Evolutionary conservation across 2,329 filamentous ascomycete genomes (phyloP).

Genomic region (Scleromitrula shiraiana): DNA sequence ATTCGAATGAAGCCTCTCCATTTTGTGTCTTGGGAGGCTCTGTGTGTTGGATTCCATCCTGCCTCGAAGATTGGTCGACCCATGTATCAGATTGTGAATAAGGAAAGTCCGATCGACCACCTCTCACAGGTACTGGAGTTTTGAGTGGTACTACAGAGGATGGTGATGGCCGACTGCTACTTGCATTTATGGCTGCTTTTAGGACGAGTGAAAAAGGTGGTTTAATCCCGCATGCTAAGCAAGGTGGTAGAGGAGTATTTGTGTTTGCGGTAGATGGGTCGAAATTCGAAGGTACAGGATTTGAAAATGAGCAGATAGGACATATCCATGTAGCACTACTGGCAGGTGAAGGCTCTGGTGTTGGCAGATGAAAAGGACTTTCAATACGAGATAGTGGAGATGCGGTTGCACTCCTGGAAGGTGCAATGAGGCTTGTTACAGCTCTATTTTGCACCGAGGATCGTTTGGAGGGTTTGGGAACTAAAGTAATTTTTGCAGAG

Average conservation of each 20-base stretch:
- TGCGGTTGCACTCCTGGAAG: constrained; percentile 39
- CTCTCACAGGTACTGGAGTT: constrained; percentile 26
- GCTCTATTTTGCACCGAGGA: constrained; percentile 49
- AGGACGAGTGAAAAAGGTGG: constrained; percentile 74
- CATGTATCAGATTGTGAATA: constrained; percentile 20
- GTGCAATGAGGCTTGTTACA: constrained; percentile 38
- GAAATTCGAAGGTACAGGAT: constrained; percentile 87
- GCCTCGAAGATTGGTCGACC: constrained; percentile 9
- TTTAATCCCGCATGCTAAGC: constrained; percentile 88
- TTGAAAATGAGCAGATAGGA: constrained; percentile 91
- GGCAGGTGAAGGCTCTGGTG: constrained; percentile 39
- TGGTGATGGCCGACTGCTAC: constrained; percentile 44
- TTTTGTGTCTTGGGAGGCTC: constrained; percentile 14
- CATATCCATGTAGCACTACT: constrained; percentile 84
- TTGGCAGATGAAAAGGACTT: constrained; percentile 36
- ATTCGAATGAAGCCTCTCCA: constrained; percentile 46
- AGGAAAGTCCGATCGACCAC: constrained; percentile 16
- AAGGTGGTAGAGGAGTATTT: constrained; percentile 75
- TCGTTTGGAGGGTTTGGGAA: constrained; percentile 70
- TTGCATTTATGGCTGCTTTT: constrained; percentile 77
- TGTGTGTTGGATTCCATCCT: not conserved
- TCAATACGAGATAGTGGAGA: constrained; percentile 40
- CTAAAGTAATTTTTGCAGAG: constrained; percentile 83
- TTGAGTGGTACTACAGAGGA: constrained; percentile 22
- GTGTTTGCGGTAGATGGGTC: constrained; percentile 74